These are phyloP conservation scores for Penicillium goetzii DNA, from an alignment of 495 filamentous ascomycete species.

Conservation along the genomic window DNA sequence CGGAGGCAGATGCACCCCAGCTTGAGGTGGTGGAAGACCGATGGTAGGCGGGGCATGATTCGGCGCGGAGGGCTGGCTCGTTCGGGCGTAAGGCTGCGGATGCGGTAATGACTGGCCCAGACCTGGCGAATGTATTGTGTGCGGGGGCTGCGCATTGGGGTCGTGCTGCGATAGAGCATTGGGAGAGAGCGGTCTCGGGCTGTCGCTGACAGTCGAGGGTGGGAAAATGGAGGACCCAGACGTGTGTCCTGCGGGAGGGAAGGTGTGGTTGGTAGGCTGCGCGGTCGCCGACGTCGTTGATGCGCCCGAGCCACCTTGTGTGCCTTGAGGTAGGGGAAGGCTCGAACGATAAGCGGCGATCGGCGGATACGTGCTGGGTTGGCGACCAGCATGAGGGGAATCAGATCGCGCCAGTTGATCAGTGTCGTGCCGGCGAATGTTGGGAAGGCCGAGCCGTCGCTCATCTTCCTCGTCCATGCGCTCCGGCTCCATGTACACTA, in stretches of 20 bases:
- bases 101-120: conserved; percentile 62
- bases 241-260: conserved; percentile 50
- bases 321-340: conserved; percentile 62
- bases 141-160: conserved; percentile 53
- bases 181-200: conserved; percentile 84
- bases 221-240: conserved; percentile 64
- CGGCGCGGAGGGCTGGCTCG: conserved; percentile 33
- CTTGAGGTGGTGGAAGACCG: conserved; percentile 44
- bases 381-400: conserved; percentile 60
- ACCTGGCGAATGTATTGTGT: conserved; percentile 71
- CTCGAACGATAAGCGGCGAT: conserved; percentile 53
- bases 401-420: conserved; percentile 47
- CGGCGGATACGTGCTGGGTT: conserved; percentile 79
- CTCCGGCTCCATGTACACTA: conserved; percentile 66
- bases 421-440: conserved; percentile 70
- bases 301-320: conserved; percentile 52
- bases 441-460: conserved; percentile 64
- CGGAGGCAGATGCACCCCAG: conserved; percentile 54
- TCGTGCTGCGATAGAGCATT: conserved; percentile 64
- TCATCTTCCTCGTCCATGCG: conserved; percentile 70
- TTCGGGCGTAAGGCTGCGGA: conserved; percentile 66
- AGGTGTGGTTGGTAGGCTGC: conserved; percentile 49
- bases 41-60: conserved; percentile 35
- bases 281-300: conserved; percentile 60
- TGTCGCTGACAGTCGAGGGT: conserved; percentile 78